Evolutionary conservation across 208 protist species (phyloP).

Genomic region (Leptomonas pyrrhocoris): DNA sequence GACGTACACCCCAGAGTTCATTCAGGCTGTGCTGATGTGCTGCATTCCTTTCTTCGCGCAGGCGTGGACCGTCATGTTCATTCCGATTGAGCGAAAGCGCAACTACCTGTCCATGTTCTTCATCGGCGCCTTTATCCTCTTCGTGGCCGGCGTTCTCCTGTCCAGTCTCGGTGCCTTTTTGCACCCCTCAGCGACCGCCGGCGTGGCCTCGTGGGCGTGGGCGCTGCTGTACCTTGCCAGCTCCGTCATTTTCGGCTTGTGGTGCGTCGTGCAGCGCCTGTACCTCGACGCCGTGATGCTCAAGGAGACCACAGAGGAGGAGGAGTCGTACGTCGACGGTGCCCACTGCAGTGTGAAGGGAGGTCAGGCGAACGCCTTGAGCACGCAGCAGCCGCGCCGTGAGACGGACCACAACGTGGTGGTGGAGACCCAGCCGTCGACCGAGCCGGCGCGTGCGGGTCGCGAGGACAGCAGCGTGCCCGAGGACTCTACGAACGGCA

Average conservation of each 20-base stretch:
- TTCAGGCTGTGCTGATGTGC: slow-evolving; percentile 81
- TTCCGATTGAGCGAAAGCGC: slow-evolving; percentile 71
- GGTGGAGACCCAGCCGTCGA: neutral
- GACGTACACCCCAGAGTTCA: slow-evolving; percentile 74
- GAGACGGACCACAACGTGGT: slow-evolving; percentile 4
- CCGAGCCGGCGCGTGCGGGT: slow-evolving; percentile 6
- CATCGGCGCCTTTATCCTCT: slow-evolving; percentile 65
- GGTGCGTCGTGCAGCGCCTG: slow-evolving; percentile 82
- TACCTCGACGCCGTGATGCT: slow-evolving; percentile 74
- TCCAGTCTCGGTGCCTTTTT: slow-evolving; percentile 61
- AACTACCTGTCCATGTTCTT: slow-evolving; percentile 77
- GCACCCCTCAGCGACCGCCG: slow-evolving; percentile 10
- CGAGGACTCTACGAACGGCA: neutral
- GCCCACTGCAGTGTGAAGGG: slow-evolving; percentile 14
- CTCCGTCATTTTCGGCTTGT: slow-evolving; percentile 73
- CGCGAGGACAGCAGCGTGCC: slow-evolving; percentile 1
- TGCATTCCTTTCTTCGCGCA: slow-evolving; percentile 78
- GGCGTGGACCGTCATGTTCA: slow-evolving; percentile 76
- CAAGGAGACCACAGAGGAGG: slow-evolving; percentile 4
- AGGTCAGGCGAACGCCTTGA: neutral
- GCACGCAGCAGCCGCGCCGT: neutral
- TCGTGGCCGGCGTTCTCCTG: slow-evolving; percentile 67
- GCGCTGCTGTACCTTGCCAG: slow-evolving; percentile 75
- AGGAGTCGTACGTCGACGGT: neutral
- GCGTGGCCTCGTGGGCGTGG: slow-evolving; percentile 55